Base-by-base conservation (phyloP, 495 filamentous ascomycete genomes). In the Talaromyces adpressus region DNA sequence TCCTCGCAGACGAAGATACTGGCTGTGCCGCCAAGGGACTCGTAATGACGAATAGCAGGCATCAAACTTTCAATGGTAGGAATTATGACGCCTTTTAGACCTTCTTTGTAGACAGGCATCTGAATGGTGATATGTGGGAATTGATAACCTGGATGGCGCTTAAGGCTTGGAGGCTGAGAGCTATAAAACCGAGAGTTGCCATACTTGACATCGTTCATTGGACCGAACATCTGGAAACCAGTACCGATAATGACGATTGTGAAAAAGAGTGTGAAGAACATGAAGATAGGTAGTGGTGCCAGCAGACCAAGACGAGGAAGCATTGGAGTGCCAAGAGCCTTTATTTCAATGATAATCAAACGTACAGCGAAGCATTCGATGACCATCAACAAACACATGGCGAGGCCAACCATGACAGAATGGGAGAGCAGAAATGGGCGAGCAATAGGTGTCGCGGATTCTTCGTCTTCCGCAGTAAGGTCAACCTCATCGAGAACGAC, bases 101-200 rank as follows among this genome's bases (percentile, higher is more conserved):
- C 87, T 72, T 91, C 89, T 69, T 89, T 91, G 74, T 90, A 91
- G 0, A 91, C 88, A 7, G 89, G 89, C 77, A 85, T 86, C 71
- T 91, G 89, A 64, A 91, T 87, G 6, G 88, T 69, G n/a, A 69
- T 59, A 30, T 67, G 67, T n/a, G 67, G 67, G 27, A 64, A 60
- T 53, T 56, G 34, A 34, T 53, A 65, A 18, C 30, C 59, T 3
- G 57, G 62, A 20, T 57, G 41, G 14, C 57, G 57, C 41, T 59
- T 62, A 47, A 69, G 52, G 47, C 58, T 45, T 36, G 67, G 63
- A 65, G 63, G 18, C 34, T 53, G 53, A 41, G 63, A 36, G 27
- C 66, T 68, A 45, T 69, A 62, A 47, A 64, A 69, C 8, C 63
- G 59, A 22, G 65, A 67, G 49, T 69, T 69, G 9, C 60, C 60